These are phyloP conservation scores for Pythium aquatile DNA, from an alignment of 352 stramenopile species.

Conservation along the genomic window DNA sequence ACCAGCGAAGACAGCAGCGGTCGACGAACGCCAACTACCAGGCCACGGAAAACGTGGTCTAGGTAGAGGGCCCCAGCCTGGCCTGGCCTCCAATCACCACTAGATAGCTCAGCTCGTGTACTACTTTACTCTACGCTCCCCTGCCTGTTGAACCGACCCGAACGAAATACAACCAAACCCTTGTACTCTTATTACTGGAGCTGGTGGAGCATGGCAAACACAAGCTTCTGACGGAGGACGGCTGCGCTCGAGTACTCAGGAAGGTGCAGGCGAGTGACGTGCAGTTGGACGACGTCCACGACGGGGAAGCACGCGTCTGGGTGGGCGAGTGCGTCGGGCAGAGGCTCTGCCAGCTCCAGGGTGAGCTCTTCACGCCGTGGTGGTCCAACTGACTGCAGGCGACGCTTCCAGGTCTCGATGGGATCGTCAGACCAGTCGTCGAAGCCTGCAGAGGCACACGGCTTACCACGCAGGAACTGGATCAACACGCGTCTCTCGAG, in stretches of 20 bases:
- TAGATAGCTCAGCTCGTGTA: neutral
- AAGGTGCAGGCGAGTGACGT: conserved; percentile 48
- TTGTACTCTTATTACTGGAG: conserved; percentile 7
- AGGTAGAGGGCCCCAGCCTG: neutral
- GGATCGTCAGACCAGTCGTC: conserved; percentile 1
- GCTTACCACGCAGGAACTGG: conserved; percentile 42
- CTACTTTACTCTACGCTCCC: neutral
- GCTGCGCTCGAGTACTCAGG: conserved; percentile 51
- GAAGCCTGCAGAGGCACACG: neutral
- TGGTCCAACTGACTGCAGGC: neutral
- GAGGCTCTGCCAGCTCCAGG: conserved; percentile 44
- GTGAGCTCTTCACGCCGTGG: conserved; percentile 23
- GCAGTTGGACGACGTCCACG: conserved; percentile 30
- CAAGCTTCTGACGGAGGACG: conserved; percentile 56
- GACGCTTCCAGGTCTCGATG: conserved; percentile 20
- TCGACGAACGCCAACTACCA: conserved; percentile 12
- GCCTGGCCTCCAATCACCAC: neutral
- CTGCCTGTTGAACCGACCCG: neutral
- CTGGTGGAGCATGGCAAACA: conserved; percentile 51
- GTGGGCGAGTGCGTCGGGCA: conserved; percentile 43
- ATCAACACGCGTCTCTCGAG: conserved; percentile 42
- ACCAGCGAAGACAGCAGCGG: conserved; percentile 11
- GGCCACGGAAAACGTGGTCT: conserved; percentile 15
- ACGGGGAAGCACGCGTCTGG: conserved; percentile 64
- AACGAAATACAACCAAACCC: neutral